phyloP scores from a whole-genome alignment of 2,329 filamentous ascomycete genomes.

The Nigrograna mackinnonii region DNA sequence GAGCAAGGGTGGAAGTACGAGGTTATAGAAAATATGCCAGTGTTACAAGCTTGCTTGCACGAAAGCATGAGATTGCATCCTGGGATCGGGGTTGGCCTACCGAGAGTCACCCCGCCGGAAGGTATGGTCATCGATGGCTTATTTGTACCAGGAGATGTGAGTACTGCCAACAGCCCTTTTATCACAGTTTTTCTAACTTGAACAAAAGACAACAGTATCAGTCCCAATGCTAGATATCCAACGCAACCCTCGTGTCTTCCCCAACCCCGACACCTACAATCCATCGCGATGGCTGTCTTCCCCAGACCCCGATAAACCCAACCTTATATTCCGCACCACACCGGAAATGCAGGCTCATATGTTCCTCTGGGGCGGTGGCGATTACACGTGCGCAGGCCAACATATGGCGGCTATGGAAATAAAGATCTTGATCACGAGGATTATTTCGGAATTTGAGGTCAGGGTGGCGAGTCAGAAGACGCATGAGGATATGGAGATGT shows the following conservation, averaged over 20 bases:
- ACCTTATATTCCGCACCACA: slow-evolving; percentile 20
- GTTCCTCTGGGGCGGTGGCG: too few species aligned
- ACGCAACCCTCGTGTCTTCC: neutral
- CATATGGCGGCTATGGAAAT: too few species aligned
- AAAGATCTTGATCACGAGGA: too few species aligned
- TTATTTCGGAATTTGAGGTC: too few species aligned
- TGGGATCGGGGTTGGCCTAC: neutral
- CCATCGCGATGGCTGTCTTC: neutral
- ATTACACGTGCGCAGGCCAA: too few species aligned
- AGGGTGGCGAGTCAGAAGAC: too few species aligned
- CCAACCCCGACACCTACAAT: neutral
- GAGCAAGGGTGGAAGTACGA: too few species aligned
- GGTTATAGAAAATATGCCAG: too few species aligned
- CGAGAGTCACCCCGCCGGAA: neutral
- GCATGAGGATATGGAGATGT: too few species aligned
- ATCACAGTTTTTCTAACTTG: neutral
- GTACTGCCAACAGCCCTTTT: neutral
- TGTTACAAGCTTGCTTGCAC: too few species aligned
- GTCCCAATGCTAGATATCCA: neutral
- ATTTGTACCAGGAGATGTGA: neutral
- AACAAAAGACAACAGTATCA: neutral
- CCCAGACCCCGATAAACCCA: slow-evolving; percentile 26
- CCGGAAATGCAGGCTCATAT: too few species aligned
- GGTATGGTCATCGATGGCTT: neutral
- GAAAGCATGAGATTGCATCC: too few species aligned